These are phyloP conservation scores for Raffaelea ambrosiae DNA, from an alignment of 2,329 filamentous ascomycete genomes.

Conservation along the genomic window DNA sequence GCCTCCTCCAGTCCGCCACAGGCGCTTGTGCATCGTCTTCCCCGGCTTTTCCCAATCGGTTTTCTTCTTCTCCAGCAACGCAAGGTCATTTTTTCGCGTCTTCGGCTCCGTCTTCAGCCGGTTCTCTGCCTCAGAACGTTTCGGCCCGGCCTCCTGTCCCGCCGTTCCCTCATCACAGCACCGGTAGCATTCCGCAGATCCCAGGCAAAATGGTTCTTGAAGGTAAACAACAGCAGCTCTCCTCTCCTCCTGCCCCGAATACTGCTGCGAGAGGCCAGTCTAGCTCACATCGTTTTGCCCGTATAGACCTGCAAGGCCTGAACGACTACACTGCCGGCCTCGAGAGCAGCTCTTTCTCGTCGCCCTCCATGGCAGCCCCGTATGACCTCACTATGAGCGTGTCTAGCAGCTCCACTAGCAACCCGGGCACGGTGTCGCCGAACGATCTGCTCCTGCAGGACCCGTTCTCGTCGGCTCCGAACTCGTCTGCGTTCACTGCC, in stretches of 20 bases:
- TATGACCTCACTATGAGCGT: conserved; percentile 41
- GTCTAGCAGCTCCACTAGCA: conserved; percentile 38
- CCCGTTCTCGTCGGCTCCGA: conserved; percentile 65
- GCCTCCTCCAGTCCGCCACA: conserved; percentile 47
- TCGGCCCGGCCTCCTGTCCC: conserved; percentile 60
- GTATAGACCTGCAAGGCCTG: conserved; percentile 44
- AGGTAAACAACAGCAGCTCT: conserved; percentile 33
- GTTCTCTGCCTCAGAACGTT: conserved; percentile 46
- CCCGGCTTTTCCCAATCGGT: conserved; percentile 47
- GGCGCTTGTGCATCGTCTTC: conserved; percentile 43
- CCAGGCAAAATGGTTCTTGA: conserved; percentile 42
- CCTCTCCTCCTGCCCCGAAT: conserved; percentile 7
- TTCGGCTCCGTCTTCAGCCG: conserved; percentile 53
- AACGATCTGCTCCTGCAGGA: conserved; percentile 69
- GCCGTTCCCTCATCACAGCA: conserved; percentile 53
- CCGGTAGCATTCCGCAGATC: conserved; percentile 13
- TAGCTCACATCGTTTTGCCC: conserved; percentile 22
- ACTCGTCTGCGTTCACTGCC: conserved; percentile 73
- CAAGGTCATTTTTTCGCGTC: conserved; percentile 59
- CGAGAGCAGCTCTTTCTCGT: conserved; percentile 46
- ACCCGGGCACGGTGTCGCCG: conserved; percentile 70
- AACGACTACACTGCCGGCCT: conserved; percentile 47
- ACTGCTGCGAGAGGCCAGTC: background rate
- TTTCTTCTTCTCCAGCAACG: conserved; percentile 40
- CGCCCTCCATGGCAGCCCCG: conserved; percentile 39